Percentiles rank a stretch among this genome's conserved stretches.
phyloP scores from a whole-genome alignment of 2,329 filamentous ascomycete species.

The Thielaviopsis euricoi region DNA sequence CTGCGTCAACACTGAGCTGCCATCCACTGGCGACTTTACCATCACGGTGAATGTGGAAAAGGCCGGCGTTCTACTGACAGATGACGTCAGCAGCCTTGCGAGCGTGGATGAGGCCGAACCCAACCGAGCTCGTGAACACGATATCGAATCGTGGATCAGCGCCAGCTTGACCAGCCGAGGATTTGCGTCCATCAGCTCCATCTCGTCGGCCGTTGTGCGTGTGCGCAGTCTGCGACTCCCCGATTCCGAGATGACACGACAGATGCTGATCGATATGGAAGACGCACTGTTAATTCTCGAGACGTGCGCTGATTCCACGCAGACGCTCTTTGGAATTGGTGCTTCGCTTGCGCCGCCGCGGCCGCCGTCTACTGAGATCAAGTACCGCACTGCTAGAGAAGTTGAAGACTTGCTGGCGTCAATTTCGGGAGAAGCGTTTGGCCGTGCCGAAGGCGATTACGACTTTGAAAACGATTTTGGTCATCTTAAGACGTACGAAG shows the following conservation, averaged over 20 bases:
- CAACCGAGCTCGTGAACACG: neutral
- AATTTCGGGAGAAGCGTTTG: slow-evolving; percentile 74
- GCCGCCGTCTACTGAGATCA: slow-evolving; percentile 64
- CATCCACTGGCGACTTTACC: slow-evolving; percentile 46
- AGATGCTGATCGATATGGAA: slow-evolving; percentile 62
- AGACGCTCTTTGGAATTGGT: slow-evolving; percentile 67
- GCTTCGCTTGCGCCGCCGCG: slow-evolving; percentile 70
- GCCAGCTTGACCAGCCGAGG: slow-evolving; percentile 41
- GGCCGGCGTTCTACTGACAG: slow-evolving; percentile 67
- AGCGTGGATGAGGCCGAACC: slow-evolving; percentile 19
- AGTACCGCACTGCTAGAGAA: slow-evolving; percentile 77
- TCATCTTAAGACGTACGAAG: slow-evolving; percentile 32
- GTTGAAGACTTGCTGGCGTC: slow-evolving; percentile 80
- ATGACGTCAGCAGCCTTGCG: slow-evolving; percentile 35
- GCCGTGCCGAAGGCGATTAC: slow-evolving; percentile 41
- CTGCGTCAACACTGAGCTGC: slow-evolving; percentile 50
- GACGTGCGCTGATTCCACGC: slow-evolving; percentile 91
- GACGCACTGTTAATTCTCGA: slow-evolving; percentile 83
- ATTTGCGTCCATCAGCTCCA: slow-evolving; percentile 73
- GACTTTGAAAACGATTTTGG: slow-evolving; percentile 48
- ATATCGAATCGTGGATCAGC: slow-evolving; percentile 30
- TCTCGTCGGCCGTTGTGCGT: slow-evolving; percentile 60
- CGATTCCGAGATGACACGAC: slow-evolving; percentile 38
- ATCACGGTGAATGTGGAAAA: slow-evolving; percentile 57
- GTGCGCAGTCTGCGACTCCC: slow-evolving; percentile 43